A percentile compares a stretch with the other conserved stretches of the same genome.
These are phyloP conservation scores for Corchorus olitorius DNA, from an alignment of 345 rosid genomes.

Conservation along the genomic window DNA sequence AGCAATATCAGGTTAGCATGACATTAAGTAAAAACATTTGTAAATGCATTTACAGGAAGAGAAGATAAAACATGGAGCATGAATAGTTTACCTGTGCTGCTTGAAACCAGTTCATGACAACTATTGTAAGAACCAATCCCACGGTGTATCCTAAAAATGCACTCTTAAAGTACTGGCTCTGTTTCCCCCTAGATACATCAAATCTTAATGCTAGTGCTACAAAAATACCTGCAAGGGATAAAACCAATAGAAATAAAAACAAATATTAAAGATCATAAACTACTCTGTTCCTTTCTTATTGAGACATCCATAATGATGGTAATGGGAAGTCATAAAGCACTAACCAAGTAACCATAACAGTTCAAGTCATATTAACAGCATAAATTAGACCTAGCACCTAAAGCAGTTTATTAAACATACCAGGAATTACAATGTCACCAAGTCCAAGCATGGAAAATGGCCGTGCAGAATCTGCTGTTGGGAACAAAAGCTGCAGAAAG, in stretches of 20 bases:
- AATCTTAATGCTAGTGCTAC: slow-evolving; percentile 94
- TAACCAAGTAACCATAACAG: not conserved
- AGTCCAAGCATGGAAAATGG: slow-evolving; percentile 99
- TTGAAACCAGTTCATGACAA: slow-evolving; percentile 99
- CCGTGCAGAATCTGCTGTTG: slow-evolving; percentile 69
- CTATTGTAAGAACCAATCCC: slow-evolving; percentile 82
- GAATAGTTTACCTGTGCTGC: slow-evolving; percentile 81
- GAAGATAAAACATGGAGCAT: not conserved
- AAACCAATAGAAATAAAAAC: slow-evolving; percentile 1
- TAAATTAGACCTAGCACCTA: slow-evolving; percentile 11
- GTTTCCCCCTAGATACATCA: slow-evolving; percentile 89
- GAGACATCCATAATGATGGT: not conserved
- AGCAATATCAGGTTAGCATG: not conserved
- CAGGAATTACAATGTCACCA: slow-evolving; percentile 99
- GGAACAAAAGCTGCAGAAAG: slow-evolving; percentile 80
- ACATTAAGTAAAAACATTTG: not conserved
- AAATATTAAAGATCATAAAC: not conserved
- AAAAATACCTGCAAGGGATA: slow-evolving; percentile 74
- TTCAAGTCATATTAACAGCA: not conserved
- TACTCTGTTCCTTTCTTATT: not conserved
- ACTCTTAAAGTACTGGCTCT: slow-evolving; percentile 89
- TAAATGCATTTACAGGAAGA: not conserved
- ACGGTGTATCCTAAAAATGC: slow-evolving; percentile 80
- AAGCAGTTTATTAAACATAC: slow-evolving; percentile 39
- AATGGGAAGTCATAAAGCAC: not conserved